These are phyloP conservation scores for Nicotiana attenuata DNA, from an alignment of 257 asterid genomes.

Conservation along the genomic window DNA sequence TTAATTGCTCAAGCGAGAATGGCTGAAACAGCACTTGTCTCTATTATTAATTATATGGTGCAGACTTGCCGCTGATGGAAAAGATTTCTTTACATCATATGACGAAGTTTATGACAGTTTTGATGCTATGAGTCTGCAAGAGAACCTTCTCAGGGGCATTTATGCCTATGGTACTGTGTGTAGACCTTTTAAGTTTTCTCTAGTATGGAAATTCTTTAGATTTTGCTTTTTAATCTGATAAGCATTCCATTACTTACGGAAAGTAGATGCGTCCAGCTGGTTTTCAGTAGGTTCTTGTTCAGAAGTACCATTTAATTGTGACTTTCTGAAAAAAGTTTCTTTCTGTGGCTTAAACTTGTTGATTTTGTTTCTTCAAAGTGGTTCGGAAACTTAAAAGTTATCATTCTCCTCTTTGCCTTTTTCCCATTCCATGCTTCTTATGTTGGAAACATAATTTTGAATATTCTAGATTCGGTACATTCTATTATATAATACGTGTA, in stretches of 20 bases:
- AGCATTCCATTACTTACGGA: too few relatives aligned
- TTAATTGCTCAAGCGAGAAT: too few relatives aligned
- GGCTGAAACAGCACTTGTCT: not conserved
- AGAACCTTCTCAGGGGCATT: conserved; percentile 36
- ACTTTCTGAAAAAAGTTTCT: not conserved
- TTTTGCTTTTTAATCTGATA: not conserved
- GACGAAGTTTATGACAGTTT: conserved; percentile 36
- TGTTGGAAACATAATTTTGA: too few relatives aligned
- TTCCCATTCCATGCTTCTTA: too few relatives aligned
- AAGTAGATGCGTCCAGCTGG: not conserved
- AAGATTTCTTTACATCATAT: conserved; percentile 32
- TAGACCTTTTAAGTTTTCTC: not conserved
- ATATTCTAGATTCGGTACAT: too few relatives aligned
- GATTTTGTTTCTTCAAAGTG: not conserved
- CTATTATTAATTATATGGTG: not conserved
- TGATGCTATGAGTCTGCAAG: conserved; percentile 34
- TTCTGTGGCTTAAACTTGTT: not conserved
- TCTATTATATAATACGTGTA: too few relatives aligned
- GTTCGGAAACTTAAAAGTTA: too few relatives aligned
- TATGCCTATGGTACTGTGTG: conserved; percentile 28
- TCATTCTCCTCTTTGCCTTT: too few relatives aligned
- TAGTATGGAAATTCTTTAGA: not conserved
- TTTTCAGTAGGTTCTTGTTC: not conserved
- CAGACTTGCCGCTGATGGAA: conserved; percentile 28
- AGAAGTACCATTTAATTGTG: not conserved